Evolutionary conservation across 2,329 filamentous ascomycete genomes (phyloP), one percentile per base, ranked within the genome.

Genomic region (Rhynchosporium graminicola): DNA sequence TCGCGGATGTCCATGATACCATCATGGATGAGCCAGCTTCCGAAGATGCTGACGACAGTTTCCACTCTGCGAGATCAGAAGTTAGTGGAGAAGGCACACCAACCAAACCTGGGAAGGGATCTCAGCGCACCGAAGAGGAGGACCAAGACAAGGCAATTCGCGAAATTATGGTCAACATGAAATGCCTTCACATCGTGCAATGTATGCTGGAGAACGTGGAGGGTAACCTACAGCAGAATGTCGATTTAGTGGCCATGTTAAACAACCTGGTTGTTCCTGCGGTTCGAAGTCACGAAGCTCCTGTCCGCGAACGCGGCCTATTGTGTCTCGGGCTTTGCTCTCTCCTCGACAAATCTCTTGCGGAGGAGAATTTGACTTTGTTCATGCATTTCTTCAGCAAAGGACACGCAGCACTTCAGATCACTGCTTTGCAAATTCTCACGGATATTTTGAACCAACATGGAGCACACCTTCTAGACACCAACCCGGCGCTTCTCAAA

Each of bases 381-480:
- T 99, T 99, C 77, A 90, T 97, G 75, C 93, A 97, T 75, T 97
- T 96, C 80, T 97, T 96, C 78, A 90, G 81, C 76, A 97, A 96
- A 78, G 95, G 95, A 1, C 92, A 97, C 72, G 87, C 95, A 9
- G 87, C 89, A 0, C 81, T 99, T 45, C 94, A 98, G 75, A 90
- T 94, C 57, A 96, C 92, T 8, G 90, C 92, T 0, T 79, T 98
- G 38, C 92, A 98, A 67, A 96, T 97, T 65, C 83, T 99, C 38
- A 93, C 92, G 9, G 95, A 99, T 75, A 94, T 98, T 69, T 81
- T 98, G 55, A 92, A 93, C 59, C 91, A 92, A 0, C 92, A 98
- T 73, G 92, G 92, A 13, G 85, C 90, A 0, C 84, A 96, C 63
- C 84, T 97, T 15, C 80, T 92, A 4, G 82, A 85, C 2, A 78